phyloP scores from a whole-genome alignment of 2,329 filamentous ascomycete species.

The Chaetothyriales sp. region DNA sequence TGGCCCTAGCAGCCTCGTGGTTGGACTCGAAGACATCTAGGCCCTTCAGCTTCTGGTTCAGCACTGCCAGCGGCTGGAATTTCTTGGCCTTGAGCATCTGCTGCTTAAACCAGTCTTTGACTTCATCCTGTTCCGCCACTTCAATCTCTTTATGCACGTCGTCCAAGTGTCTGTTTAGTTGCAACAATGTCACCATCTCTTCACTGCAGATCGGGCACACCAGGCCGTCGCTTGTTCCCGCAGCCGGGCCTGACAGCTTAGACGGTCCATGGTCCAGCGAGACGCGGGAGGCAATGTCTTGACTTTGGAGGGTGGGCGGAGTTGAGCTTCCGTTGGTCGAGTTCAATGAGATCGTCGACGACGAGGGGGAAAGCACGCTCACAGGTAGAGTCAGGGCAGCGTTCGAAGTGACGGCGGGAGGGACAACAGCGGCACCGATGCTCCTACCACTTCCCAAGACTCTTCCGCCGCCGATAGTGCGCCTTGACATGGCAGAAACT shows the following conservation, averaged over 20 bases:
- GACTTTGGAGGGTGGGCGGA: conserved; percentile 50
- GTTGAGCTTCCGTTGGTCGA: conserved; percentile 51
- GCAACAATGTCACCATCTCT: conserved; percentile 93
- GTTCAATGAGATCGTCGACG: conserved; percentile 62
- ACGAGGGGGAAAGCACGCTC: conserved; percentile 43
- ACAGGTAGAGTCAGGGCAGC: conserved; percentile 27
- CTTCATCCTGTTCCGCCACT: conserved; percentile 77
- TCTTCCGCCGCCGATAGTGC: conserved; percentile 82
- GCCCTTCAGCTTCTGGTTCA: conserved; percentile 87
- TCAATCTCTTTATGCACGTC: conserved; percentile 82
- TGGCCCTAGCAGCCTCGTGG: conserved; percentile 41
- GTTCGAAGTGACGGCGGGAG: conserved; percentile 35
- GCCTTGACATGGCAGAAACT: conserved; percentile 51
- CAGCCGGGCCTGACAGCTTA: conserved; percentile 33
- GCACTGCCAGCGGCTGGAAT: conserved; percentile 76
- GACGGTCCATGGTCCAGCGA: conserved; percentile 49
- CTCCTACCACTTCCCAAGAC: conserved; percentile 69
- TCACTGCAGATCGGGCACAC: conserved; percentile 97
- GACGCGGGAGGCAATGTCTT: conserved; percentile 70
- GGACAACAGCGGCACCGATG: conserved; percentile 44
- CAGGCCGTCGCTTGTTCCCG: conserved; percentile 49
- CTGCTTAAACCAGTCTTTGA: conserved; percentile 92
- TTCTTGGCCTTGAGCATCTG: conserved; percentile 86
- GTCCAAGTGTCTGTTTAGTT: conserved; percentile 81
- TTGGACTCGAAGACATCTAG: conserved; percentile 91